Evolutionary conservation across 2,329 filamentous ascomycete species (phyloP).

Genomic region (Aspergillus sergii): DNA sequence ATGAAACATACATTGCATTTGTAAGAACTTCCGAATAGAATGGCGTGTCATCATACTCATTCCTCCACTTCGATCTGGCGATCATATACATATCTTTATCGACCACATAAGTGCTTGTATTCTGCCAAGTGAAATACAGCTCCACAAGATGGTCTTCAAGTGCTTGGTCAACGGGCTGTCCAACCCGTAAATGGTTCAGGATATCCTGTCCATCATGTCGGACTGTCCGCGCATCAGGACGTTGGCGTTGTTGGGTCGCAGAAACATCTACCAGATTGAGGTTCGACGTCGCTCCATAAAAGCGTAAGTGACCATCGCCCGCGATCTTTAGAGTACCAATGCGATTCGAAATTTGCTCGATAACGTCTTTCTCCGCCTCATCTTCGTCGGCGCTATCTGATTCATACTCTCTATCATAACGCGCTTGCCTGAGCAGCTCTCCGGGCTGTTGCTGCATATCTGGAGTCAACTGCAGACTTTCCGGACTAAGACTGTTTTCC

Average conservation of each 20-base stretch:
- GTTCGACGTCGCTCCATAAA: conserved; percentile 50
- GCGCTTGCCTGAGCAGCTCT: conserved; percentile 23
- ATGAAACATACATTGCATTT: conserved; percentile 39
- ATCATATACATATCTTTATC: conserved; percentile 46
- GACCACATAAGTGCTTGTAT: conserved; percentile 49
- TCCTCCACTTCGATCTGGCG: conserved; percentile 38
- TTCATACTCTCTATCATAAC: conserved; percentile 29
- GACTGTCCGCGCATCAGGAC: conserved; percentile 42
- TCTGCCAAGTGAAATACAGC: conserved; percentile 54
- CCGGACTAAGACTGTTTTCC: conserved; percentile 29
- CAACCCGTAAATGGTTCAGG: conserved; percentile 45
- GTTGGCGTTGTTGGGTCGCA: conserved; percentile 36
- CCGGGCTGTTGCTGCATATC: conserved; percentile 32
- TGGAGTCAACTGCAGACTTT: conserved; percentile 29
- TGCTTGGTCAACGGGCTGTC: conserved; percentile 42
- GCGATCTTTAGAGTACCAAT: conserved; percentile 49
- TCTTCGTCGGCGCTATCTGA: conserved; percentile 42
- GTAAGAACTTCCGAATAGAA: conserved; percentile 47
- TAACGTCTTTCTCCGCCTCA: conserved; percentile 44
- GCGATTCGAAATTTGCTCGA: conserved; percentile 47
- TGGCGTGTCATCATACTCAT: conserved; percentile 41
- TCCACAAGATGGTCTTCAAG: conserved; percentile 49
- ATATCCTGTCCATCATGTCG: conserved; percentile 44
- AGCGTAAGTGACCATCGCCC: conserved; percentile 47
- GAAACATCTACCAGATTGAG: conserved; percentile 46